phyloP scores from a whole-genome alignment of 2,329 filamentous ascomycete genomes.

The Claviceps sp. region DNA sequence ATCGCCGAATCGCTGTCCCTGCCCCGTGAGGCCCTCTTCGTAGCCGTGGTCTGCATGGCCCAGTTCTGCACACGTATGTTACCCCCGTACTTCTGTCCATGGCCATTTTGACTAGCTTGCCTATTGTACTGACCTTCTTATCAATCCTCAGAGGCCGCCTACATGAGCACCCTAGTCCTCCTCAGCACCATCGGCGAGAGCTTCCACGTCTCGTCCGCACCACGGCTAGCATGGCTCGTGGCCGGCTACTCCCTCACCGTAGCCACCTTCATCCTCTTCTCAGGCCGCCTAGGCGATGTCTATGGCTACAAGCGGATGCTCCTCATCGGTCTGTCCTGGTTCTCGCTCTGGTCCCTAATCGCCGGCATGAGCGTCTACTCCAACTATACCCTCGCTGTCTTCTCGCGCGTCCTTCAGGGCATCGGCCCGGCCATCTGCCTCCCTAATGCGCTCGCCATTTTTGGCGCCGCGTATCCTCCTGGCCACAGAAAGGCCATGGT shows the following conservation, averaged over 20 bases:
- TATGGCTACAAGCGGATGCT: slow-evolving; percentile 45
- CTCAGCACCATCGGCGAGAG: slow-evolving; percentile 32
- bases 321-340: slow-evolving; percentile 40
- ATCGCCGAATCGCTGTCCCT: slow-evolving; percentile 12
- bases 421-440: slow-evolving; percentile 49
- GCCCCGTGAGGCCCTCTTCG: slow-evolving; percentile 22
- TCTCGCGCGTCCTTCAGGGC: slow-evolving; percentile 41
- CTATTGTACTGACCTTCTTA: background rate
- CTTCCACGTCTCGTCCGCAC: slow-evolving; percentile 29
- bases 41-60: slow-evolving; percentile 30
- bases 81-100: too few relatives aligned
- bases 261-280: slow-evolving; percentile 44
- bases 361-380: slow-evolving; percentile 29
- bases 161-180: slow-evolving; percentile 27
- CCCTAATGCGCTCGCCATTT: slow-evolving; percentile 50
- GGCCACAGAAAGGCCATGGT: slow-evolving; percentile 46
- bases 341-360: slow-evolving; percentile 36
- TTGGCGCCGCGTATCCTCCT: slow-evolving; percentile 43
- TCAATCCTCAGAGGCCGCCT: slow-evolving; percentile 18
- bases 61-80: slow-evolving; percentile 25
- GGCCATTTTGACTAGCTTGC: too few relatives aligned
- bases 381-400: slow-evolving; percentile 30
- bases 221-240: slow-evolving; percentile 40
- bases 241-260: slow-evolving; percentile 42
- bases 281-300: slow-evolving; percentile 41